These are phyloP conservation scores for Colletotrichum tropicale DNA, from an alignment of 2,329 filamentous ascomycete genomes.

Conservation along the genomic window DNA sequence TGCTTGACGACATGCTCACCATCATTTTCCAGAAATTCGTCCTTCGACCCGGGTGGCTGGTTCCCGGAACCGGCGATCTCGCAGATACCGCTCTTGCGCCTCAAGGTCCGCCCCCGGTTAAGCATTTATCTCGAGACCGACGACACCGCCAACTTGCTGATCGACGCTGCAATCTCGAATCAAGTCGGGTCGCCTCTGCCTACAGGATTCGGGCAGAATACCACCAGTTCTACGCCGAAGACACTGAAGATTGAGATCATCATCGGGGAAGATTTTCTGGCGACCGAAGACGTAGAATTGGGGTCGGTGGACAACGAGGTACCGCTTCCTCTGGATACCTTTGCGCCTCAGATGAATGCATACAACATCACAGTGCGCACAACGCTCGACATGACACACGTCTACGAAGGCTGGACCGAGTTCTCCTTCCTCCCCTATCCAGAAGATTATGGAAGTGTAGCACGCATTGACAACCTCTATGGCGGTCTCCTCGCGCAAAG, in stretches of 20 bases:
- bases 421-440: conserved; percentile 46
- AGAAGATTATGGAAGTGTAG: conserved; percentile 41
- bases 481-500: conserved; percentile 37
- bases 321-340: conserved; percentile 37
- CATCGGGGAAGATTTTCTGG: conserved; percentile 32
- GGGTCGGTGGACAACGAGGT: conserved; percentile 39
- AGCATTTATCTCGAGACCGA: conserved; percentile 51
- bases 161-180: conserved; percentile 45
- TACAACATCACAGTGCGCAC: conserved; percentile 43
- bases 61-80: conserved; percentile 38
- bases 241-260: conserved; percentile 41
- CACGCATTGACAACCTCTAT: conserved; percentile 49
- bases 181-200: conserved; percentile 43
- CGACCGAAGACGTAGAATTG: conserved; percentile 35
- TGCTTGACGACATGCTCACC: not conserved
- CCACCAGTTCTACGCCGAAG: conserved; percentile 22
- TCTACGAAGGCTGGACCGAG: conserved; percentile 30
- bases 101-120: conserved; percentile 50
- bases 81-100: conserved; percentile 38
- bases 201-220: not conserved
- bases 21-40: conserved; percentile 32
- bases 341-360: conserved; percentile 38
- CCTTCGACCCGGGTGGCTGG: conserved; percentile 50
- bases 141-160: conserved; percentile 42
- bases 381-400: not conserved